phyloP scores from a whole-genome alignment of 1,284 basidiomycete species.

The Stygiomarasmius scandens region DNA sequence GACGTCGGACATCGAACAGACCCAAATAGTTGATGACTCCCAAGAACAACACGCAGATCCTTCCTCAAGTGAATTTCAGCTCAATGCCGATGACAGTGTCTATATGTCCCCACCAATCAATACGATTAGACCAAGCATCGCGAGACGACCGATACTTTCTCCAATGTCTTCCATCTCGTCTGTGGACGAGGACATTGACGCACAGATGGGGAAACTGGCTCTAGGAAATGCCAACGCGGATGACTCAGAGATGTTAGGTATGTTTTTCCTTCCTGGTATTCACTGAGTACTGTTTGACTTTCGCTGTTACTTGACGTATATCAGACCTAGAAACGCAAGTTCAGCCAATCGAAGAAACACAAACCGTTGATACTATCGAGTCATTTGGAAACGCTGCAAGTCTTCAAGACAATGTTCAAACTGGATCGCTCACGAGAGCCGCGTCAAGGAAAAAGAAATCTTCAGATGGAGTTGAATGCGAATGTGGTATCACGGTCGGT shows the following conservation, averaged over 20 bases:
- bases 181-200: slow-evolving; percentile 32
- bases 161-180: slow-evolving; percentile 10
- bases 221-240: slow-evolving; percentile 25
- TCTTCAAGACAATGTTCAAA: background rate
- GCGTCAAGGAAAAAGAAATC: slow-evolving; percentile 12
- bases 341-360: slow-evolving; percentile 34
- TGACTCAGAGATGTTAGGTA: slow-evolving; percentile 52
- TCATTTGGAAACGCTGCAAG: slow-evolving; percentile 8
- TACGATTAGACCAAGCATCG: background rate
- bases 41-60: slow-evolving; percentile 6
- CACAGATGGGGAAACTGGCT: slow-evolving; percentile 45
- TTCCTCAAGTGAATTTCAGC: background rate
- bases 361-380: slow-evolving; percentile 13
- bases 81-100: background rate
- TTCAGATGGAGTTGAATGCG: slow-evolving; percentile 45
- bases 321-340: slow-evolving; percentile 55
- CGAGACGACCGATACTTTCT: background rate
- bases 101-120: slow-evolving; percentile 1
- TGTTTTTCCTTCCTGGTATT: slow-evolving; percentile 4
- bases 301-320: slow-evolving; percentile 1
- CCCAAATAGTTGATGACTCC: slow-evolving; percentile 26
- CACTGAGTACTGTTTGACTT: background rate
- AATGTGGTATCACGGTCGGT: slow-evolving; percentile 63
- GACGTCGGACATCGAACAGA: slow-evolving; percentile 23
- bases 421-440: slow-evolving; percentile 8